Conservation (phyloP, 306 rosid genomes). For the Mucuna pruriens region DNA sequence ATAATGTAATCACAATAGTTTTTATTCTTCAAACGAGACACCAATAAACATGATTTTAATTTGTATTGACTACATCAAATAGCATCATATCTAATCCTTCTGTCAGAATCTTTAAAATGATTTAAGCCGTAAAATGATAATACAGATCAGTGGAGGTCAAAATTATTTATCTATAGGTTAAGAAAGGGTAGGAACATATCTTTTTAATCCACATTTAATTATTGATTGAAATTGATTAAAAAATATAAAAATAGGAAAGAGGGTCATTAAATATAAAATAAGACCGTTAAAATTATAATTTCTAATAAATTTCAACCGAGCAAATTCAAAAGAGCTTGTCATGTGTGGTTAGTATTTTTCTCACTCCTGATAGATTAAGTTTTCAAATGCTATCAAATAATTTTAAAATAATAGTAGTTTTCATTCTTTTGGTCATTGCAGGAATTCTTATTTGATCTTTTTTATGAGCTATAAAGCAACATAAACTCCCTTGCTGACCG, state of each 20-base stretch:
- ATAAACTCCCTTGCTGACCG: background rate
- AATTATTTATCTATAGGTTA: too few species aligned
- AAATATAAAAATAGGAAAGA: too few species aligned
- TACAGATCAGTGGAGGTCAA: too few species aligned
- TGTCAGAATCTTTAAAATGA: background rate
- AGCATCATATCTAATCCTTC: constrained; percentile 1
- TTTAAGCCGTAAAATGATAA: background rate
- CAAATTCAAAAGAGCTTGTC: too few species aligned
- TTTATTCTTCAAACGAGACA: constrained; percentile 17
- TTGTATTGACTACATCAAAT: background rate
- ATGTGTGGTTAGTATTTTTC: too few species aligned
- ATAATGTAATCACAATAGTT: background rate
- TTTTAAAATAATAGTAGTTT: background rate
- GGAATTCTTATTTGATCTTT: background rate
- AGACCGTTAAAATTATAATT: too few species aligned
- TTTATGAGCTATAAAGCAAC: background rate
- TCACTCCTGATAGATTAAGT: too few species aligned
- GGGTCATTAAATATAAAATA: too few species aligned
- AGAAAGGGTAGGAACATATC: too few species aligned
- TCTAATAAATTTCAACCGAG: too few species aligned
- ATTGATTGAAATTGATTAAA: too few species aligned
- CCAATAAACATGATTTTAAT: background rate
- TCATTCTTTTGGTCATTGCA: background rate
- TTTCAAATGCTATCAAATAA: constrained; percentile 2
- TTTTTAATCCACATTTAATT: too few species aligned